Evolutionary conservation across 2,329 filamentous ascomycete species (phyloP).

Genomic region (Colletotrichum sp.): DNA sequence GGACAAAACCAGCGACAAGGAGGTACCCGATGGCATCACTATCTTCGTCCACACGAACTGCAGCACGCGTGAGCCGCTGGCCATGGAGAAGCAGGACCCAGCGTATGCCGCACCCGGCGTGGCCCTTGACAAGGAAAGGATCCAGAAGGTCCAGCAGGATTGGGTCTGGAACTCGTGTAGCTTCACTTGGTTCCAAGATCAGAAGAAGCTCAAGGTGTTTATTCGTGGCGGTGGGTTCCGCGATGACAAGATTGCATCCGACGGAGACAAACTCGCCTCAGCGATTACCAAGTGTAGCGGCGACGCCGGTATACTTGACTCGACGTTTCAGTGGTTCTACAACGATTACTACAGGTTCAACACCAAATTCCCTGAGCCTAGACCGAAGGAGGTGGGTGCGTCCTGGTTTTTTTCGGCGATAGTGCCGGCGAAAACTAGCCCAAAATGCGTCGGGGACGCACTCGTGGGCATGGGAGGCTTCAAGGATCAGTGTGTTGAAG

Average conservation of each 20-base stretch:
- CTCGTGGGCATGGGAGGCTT: not conserved
- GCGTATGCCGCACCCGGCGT: conserved; percentile 19
- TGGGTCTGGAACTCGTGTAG: conserved; percentile 12
- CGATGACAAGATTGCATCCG: not conserved
- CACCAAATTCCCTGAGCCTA: not conserved
- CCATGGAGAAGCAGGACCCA: conserved; percentile 18
- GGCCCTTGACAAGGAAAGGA: not conserved
- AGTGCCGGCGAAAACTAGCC: not conserved
- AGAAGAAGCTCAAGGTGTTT: not conserved
- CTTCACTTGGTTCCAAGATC: not conserved
- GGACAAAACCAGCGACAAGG: not conserved
- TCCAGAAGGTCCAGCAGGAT: not conserved
- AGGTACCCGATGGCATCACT: conserved; percentile 6
- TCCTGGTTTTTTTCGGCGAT: not conserved
- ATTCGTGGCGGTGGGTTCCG: not conserved
- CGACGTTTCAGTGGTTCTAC: not conserved
- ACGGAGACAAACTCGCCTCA: not conserved
- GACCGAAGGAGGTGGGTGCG: not conserved
- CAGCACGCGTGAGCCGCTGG: conserved; percentile 21
- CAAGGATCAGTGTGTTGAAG: not conserved
- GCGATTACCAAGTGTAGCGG: not conserved
- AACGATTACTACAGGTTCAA: not conserved
- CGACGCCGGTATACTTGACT: not conserved
- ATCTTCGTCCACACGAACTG: conserved; percentile 23
- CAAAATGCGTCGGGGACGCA: not conserved